Base-by-base conservation (phyloP, 1,284 basidiomycete species). In the Apiotrichum sp. region DNA sequence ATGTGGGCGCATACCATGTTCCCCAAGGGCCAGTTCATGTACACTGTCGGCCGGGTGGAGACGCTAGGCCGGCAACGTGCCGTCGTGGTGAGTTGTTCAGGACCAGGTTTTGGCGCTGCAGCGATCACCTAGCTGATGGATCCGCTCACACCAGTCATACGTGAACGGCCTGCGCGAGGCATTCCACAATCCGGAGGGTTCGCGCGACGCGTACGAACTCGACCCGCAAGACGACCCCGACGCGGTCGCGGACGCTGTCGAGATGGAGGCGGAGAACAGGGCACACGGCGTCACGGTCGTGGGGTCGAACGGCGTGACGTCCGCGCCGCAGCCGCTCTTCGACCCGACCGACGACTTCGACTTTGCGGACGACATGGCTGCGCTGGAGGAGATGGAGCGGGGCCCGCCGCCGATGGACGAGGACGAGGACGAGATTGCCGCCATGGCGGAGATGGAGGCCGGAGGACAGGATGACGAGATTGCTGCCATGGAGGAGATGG, bases 1-100 rank as follows among this genome's bases (percentile, higher is more conserved):
- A 86, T 92, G 66, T 97, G 93, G 93, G 82, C 89, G 2, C 93
- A 96, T 73, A 82, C 82, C 63, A 81, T 97, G 81, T 93, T 87
- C 68, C 92, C 93, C 3, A 89, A 87, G 68, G 86, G 83, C 7
- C 84, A 86, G 50, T 93, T 96, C 72, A 80, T 80, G 47, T 89
- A 93, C 70, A 93, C 89, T 0, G 82, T 93, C 6, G 77, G 82
- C 36, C 81, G 86, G 3, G 82, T 95, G 5, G 93, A 96, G 78
- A 88, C 86, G 63, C 74, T 95, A 56, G 38, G 32, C 3, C 32
- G 55, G 13, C 7, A 13, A n/a, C 4, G 31, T 8, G 33, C 13
- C n/a, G 43, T 53, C 16, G 10, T 6, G 9, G 40, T 32, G 14
- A 38, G 50, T n/a, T 3, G n/a, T 22, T 22, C 22, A 22, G 22